Conservation (phyloP, 345 rosid genomes). For the Ceriops tagal region DNA sequence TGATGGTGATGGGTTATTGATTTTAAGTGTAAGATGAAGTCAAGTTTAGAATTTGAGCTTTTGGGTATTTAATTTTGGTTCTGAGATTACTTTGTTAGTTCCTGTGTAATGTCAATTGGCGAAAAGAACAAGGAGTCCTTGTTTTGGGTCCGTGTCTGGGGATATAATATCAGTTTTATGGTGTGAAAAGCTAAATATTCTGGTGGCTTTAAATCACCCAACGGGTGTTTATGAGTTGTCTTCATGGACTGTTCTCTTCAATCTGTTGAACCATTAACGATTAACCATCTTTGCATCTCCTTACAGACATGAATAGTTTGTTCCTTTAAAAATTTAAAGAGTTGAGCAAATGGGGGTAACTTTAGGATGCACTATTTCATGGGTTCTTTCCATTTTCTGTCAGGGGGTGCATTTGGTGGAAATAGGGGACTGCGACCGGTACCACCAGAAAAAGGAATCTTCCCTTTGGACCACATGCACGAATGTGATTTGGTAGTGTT, state of each 20-base stretch:
- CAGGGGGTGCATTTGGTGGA: constrained; percentile 98
- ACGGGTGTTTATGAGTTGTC: too few relatives aligned
- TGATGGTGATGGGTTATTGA: background rate
- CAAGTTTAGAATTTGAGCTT: background rate
- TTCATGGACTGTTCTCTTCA: too few relatives aligned
- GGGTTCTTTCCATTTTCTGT: constrained; percentile 4
- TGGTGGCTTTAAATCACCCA: too few relatives aligned
- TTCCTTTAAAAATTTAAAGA: too few relatives aligned
- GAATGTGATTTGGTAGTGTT: constrained; percentile 69
- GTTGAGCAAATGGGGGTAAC: background rate
- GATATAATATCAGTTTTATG: too few relatives aligned
- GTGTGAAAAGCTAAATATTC: too few relatives aligned
- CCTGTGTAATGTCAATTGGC: too few relatives aligned
- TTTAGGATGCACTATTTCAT: background rate
- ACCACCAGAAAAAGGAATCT: constrained; percentile 91
- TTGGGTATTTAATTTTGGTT: background rate
- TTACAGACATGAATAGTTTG: too few relatives aligned
- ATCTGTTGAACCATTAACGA: too few relatives aligned
- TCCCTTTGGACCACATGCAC: constrained; percentile 89
- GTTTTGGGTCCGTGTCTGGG: too few relatives aligned
- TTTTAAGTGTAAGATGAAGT: background rate
- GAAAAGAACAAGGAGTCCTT: too few relatives aligned
- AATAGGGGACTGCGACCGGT: constrained; percentile 82
- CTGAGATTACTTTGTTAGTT: background rate
- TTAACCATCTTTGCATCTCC: too few relatives aligned